Percentiles rank a stretch among this genome's conserved stretches.
Conservation (phyloP, 2,329 filamentous ascomycete genomes). For the Colletotrichum orbiculare region DNA sequence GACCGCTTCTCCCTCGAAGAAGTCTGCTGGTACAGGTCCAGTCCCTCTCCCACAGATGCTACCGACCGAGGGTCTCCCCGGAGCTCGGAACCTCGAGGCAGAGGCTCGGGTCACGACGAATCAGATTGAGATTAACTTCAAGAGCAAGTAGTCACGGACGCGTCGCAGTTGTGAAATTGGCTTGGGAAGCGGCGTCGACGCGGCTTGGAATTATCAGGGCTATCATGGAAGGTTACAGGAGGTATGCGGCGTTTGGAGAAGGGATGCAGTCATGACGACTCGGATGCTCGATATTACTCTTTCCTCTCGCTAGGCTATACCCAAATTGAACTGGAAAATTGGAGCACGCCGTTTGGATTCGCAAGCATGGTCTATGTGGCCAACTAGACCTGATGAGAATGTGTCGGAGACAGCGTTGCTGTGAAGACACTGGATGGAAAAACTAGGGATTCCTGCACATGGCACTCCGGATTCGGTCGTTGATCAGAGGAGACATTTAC, state of each 20-base stretch:
- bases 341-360: no score
- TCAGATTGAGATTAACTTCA: slow-evolving; percentile 21
- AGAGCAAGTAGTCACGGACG: background rate
- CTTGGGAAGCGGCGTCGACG: background rate
- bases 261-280: background rate
- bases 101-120: no score
- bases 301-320: slow-evolving; percentile 22
- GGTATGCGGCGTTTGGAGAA: slow-evolving; percentile 24
- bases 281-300: background rate
- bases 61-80: no score
- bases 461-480: slow-evolving; percentile 30
- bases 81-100: no score
- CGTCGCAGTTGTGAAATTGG: background rate
- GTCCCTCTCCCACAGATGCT: background rate
- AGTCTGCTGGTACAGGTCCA: background rate
- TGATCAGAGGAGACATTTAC: slow-evolving; percentile 14
- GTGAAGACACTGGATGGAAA: background rate
- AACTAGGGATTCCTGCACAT: background rate
- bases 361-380: no score
- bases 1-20: slow-evolving; percentile 6
- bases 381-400: no score
- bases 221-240: slow-evolving; percentile 2
- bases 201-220: slow-evolving; percentile 2
- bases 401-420: no score
- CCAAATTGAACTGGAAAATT: slow-evolving; percentile 23